Base-by-base conservation (phyloP, 441 rosid genomes). In the Adansonia rubrostipa region DNA sequence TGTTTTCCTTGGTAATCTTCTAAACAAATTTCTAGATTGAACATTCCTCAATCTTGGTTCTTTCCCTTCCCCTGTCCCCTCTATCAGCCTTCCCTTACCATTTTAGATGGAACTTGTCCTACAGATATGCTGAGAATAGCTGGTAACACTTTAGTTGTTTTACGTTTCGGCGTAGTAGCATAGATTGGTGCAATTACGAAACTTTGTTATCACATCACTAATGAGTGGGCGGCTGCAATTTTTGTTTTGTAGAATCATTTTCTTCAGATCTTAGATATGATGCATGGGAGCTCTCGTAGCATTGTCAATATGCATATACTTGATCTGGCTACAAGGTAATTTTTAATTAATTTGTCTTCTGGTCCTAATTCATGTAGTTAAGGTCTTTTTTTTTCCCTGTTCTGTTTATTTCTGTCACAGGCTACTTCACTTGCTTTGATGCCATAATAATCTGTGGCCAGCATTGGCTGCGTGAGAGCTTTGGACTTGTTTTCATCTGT, bases 191-290 rank as follows among this genome's bases (percentile, higher is more conserved):
- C 24, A 48, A 24, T 47, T 47, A 11, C 8, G 7, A 20, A 73
- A 57, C 36, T 42, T 19, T 11, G 24, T 40, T 40, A 44, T 40
- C 58, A 19, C 22, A 58, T 75, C 67, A 58, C 58, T 80, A 56
- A 72, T 72, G 63, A 65, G 53, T 56, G 53, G 76, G 79, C 63
- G 42, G 24, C 77, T 51, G 64, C 50, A 51, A 61, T 79, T 58
- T 75, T 82, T 67, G 53, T 81, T 63, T 78, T 89, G 85, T 78
- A 95, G 99, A 77, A 84, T 71, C 92, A 90, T 85, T 92, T 91
- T 85, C 89, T 95, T 72, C 90, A 93, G 85, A 88, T 90, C 83
- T 84, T 93, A 81, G 97, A 95, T 84, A 84, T 87, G 74, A 86
- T 91, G 90, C 82, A 85, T 82, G 98, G 97, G 86, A 85, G 83